phyloP scores from a whole-genome alignment of 345 rosid genomes.

The Arabis alpina region DNA sequence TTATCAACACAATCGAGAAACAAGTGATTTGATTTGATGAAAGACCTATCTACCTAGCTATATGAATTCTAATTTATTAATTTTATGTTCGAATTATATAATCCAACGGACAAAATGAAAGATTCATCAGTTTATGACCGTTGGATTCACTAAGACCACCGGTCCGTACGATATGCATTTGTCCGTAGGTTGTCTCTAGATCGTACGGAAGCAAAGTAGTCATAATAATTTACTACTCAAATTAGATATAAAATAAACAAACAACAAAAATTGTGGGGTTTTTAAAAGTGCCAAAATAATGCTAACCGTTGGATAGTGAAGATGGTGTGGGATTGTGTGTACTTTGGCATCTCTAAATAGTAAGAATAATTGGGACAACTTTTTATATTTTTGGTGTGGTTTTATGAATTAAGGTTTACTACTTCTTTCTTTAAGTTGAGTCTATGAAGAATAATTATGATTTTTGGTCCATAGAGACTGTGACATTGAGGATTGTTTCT shows the following conservation, averaged over 20 bases:
- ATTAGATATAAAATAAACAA: slow-evolving; percentile 10
- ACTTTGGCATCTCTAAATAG: slow-evolving; percentile 36
- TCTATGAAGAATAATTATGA: slow-evolving; percentile 4
- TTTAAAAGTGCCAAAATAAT: slow-evolving; percentile 31
- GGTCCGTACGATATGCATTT: slow-evolving; percentile 27
- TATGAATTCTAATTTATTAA: not conserved
- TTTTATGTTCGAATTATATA: slow-evolving; percentile 23
- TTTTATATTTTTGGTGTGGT: slow-evolving; percentile 27
- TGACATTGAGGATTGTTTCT: slow-evolving; percentile 23
- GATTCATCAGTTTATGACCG: slow-evolving; percentile 28
- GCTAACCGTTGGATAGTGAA: slow-evolving; percentile 41
- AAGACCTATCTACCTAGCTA: not conserved
- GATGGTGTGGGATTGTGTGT: slow-evolving; percentile 15
- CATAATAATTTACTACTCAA: slow-evolving; percentile 32
- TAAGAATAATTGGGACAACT: slow-evolving; percentile 23
- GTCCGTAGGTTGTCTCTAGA: slow-evolving; percentile 36
- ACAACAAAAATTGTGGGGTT: not conserved
- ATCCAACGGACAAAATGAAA: slow-evolving; percentile 29
- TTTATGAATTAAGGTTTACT: slow-evolving; percentile 18
- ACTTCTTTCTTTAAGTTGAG: not conserved
- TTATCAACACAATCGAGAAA: not conserved
- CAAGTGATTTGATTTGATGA: slow-evolving; percentile 28
- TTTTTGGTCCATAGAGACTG: not conserved
- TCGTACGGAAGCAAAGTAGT: slow-evolving; percentile 17
- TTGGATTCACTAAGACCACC: slow-evolving; percentile 20